Evolutionary conservation across 2,329 filamentous ascomycete species (phyloP), one percentile per base, ranked within the genome.

Genomic region (Sclerotinia sclerotiorum): DNA sequence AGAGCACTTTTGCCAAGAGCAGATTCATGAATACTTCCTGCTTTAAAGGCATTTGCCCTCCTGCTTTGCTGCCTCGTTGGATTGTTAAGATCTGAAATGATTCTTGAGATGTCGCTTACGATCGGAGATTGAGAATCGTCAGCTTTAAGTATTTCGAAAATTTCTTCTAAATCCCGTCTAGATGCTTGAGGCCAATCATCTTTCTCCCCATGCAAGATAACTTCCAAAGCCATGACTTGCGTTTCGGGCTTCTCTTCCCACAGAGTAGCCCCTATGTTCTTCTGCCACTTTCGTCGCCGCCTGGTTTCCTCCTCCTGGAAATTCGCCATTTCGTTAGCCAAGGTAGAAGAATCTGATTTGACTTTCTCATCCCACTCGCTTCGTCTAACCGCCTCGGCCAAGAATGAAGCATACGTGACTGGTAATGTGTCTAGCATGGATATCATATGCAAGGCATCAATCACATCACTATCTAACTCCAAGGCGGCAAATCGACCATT

Each of bases 281-380:
- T 96, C 70, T 94, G 85, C 95, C 95, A 99, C 76, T 91, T 96
- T 74, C 90, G 91, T 57, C 95, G 87, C 64, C 95, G 85, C 74
- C 94, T 93, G 63, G 92, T 87, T 78, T 99, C 95, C 79, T 98
- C 95, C 70, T 97, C 94, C 76, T 95, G 92, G 72, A 96, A 94
- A 0, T 92, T 83, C 1, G 93, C 92, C 85, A 98, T 92, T 77
- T 98, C 94, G 77, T 98, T 96, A 35, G 93, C 93, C 35, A 99
- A 81, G 0, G 90, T 92, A 2, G 91, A 89, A 0, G 94, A 95
- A 75, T 98, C 95, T 2, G 87, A 85, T 77, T 90, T 92, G 78
- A 98, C 90, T 79, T 97, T 97, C 65, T 97, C 92, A 17, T 87
- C 88, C 94, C 95, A 99, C 79, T 97, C 94, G 46, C 89, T 89